Percentiles rank a stretch among this genome's conserved stretches.
Evolutionary conservation across 176 grass and related monocot species (phyloP).

Genomic region (Carex scoparia): DNA sequence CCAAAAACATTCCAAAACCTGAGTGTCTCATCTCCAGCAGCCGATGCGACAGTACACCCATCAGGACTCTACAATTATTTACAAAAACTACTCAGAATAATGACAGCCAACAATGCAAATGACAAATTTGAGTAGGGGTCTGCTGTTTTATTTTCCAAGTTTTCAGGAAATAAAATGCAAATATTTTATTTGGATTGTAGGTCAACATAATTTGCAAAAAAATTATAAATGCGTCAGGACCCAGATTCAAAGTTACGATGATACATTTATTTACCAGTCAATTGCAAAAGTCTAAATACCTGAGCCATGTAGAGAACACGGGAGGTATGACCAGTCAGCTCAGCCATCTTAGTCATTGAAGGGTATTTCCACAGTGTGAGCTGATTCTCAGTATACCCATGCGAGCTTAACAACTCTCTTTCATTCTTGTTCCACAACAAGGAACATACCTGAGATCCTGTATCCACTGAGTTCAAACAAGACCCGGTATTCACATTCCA

Average conservation of each 20-base stretch:
- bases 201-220: no score
- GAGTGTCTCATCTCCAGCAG: conserved; percentile 47
- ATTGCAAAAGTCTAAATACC: conserved; percentile 22
- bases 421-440: conserved; percentile 61
- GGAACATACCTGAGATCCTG: conserved; percentile 50
- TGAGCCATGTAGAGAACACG: conserved; percentile 57
- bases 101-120: background rate
- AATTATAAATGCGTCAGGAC: background rate
- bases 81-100: conserved; percentile 4
- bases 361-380: conserved; percentile 54
- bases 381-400: conserved; percentile 37
- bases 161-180: no score
- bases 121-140: no score
- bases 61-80: conserved; percentile 49
- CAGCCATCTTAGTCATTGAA: conserved; percentile 44
- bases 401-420: conserved; percentile 44
- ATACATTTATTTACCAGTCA: background rate
- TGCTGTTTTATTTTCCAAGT: no score
- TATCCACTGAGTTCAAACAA: conserved; percentile 47
- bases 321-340: conserved; percentile 46
- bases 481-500: conserved; percentile 49
- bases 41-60: conserved; percentile 43
- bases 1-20: conserved; percentile 57
- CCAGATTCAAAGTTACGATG: background rate
- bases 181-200: no score